phyloP scores from a whole-genome alignment of 495 filamentous ascomycete species.

The Mytilinidion resinicola region DNA sequence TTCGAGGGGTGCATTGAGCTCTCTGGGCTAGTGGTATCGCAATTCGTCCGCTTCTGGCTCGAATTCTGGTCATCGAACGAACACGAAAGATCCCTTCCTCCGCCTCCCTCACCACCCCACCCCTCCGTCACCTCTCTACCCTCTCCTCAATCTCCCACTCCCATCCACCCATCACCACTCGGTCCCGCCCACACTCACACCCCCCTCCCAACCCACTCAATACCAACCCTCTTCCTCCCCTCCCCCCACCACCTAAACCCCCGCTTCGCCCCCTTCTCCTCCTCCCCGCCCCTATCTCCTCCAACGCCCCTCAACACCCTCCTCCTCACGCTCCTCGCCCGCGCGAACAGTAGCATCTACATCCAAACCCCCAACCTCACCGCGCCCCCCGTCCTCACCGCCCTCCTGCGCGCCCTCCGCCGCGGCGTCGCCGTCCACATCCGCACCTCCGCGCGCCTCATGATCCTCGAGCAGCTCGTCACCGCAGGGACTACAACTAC shows the following conservation, averaged over 20 bases:
- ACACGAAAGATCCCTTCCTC: neutral
- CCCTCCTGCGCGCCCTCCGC: constrained; percentile 44
- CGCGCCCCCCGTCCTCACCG: constrained; percentile 48
- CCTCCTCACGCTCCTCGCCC: constrained; percentile 47
- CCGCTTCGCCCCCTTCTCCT: constrained; percentile 40
- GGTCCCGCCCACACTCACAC: neutral
- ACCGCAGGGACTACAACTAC: constrained; percentile 63
- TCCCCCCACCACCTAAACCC: constrained; percentile 64
- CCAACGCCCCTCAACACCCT: constrained; percentile 62
- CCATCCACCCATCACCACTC: neutral
- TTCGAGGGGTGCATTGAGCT: constrained; percentile 62
- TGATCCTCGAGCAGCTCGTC: constrained; percentile 65
- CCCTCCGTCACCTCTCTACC: constrained; percentile 54
- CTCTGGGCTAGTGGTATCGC: constrained; percentile 46
- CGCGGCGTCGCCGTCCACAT: constrained; percentile 58
- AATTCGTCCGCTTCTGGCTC: constrained; percentile 55
- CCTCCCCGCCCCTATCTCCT: constrained; percentile 42
- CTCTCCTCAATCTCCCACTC: neutral
- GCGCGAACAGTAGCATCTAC: constrained; percentile 49
- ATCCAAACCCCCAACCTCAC: constrained; percentile 71
- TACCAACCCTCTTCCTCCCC: constrained; percentile 55
- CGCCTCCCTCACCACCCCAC: constrained; percentile 43
- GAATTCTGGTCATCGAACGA: constrained; percentile 43
- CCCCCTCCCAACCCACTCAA: neutral
- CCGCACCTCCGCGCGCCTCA: constrained; percentile 59